A percentile compares a stretch with the other conserved stretches of the same genome.
These are phyloP conservation scores for Neofusicoccum laricinum DNA, from an alignment of 2,329 filamentous ascomycete species.

Conservation along the genomic window DNA sequence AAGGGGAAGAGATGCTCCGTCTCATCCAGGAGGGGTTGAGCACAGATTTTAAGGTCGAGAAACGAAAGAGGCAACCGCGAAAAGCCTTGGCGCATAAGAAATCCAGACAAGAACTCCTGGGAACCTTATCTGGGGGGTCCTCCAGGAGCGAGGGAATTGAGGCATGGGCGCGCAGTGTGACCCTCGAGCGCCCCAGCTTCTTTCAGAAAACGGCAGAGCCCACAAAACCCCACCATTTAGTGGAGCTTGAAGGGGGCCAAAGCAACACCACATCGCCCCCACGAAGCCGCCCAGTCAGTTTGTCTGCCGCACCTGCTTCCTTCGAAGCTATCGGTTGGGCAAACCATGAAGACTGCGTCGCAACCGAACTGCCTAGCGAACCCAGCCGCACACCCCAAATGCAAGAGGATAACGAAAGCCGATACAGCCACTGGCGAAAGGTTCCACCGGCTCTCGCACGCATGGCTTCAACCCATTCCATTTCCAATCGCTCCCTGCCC, in stretches of 20 bases:
- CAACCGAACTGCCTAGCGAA: neutral
- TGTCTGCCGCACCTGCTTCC: neutral
- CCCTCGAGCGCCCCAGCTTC: neutral
- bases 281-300: neutral
- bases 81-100: neutral
- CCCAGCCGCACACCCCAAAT: neutral
- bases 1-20: conserved; percentile 63
- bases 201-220: neutral
- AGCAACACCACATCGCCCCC: neutral
- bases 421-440: neutral
- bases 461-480: neutral
- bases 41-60: neutral
- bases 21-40: conserved; percentile 41
- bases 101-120: neutral
- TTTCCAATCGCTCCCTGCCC: neutral
- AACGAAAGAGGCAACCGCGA: neutral
- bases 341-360: neutral
- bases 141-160: neutral
- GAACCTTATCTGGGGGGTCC: no score
- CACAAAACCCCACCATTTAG: neutral
- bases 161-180: neutral
- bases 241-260: neutral
- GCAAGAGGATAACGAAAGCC: neutral
- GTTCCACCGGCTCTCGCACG: conserved; percentile 2
- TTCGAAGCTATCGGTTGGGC: neutral